Evolutionary conservation across 768 basidiomycete species (phyloP), one percentile per base, ranked within the genome.

Genomic region (Daedaleopsis sinensis): DNA sequence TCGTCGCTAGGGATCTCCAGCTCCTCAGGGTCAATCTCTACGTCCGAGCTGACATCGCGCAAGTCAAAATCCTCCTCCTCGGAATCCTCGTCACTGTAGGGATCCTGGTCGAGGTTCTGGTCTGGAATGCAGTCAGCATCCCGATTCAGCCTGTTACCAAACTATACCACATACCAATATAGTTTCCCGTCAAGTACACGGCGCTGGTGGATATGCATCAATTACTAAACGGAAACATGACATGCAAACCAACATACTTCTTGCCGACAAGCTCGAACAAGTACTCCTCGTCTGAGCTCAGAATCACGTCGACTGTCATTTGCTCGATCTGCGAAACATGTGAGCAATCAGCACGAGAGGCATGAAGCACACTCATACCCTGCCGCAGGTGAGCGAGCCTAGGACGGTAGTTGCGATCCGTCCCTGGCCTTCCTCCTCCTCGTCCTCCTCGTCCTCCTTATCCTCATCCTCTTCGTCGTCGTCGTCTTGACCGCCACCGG

Each of bases 131-230:
- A 23, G 42, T 50, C 46, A 37, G 18, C 15, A 21, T 57, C 38
- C 21, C 19, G 23, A 27, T 13, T 24, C 21, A 5, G 18, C 18
- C 9, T 10, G 16, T 10, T 19, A 46, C 2, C 44, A 19, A 3
- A 55, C 53, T 5, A 27, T 12, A 42, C 39, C 37, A 70, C 79
- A 48, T 74, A 90, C 90, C 85, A 71, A 95, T 84, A 74, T 93
- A 94, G 75, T 94, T 93, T 57, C 94, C 93, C 64, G 88, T 86
- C 62, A 95, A 76, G 76, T 93, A 86, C 52, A 94, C 80, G 52
- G 88, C 77, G 73, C 89, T 92, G 57, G 3, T 8, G 55, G 15
- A 35, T 19, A 12, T 61, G 12, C 61, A 56, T 21, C 5, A 8
- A 36, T 19, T n/a, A 46, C 60, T 21, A 44, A 5, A 35, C 16